phyloP scores from a whole-genome alignment of 257 asterid genomes.

The Solanum corneliomulleri region DNA sequence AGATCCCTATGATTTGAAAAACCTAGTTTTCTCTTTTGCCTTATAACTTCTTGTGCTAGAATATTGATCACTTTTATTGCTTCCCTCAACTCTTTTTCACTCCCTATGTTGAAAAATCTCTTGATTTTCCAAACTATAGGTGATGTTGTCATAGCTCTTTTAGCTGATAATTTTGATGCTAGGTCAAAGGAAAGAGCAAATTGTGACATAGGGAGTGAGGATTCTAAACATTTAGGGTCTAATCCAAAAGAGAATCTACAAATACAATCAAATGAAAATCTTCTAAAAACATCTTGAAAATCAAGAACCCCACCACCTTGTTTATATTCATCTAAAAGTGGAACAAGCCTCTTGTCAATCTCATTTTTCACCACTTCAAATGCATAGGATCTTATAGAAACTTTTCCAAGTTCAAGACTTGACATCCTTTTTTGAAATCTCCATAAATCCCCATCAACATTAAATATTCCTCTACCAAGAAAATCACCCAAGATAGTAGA shows the following conservation, averaged over 20 bases:
- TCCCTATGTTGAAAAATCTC: constrained; percentile 19
- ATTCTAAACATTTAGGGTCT: constrained; percentile 33
- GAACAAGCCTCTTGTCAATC: constrained; percentile 25
- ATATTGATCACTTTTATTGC: constrained; percentile 16
- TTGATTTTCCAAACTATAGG: constrained; percentile 30
- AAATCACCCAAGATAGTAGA: constrained; percentile 34
- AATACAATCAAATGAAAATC: constrained; percentile 32
- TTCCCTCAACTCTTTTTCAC: constrained; percentile 18
- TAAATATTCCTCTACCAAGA: constrained; percentile 37
- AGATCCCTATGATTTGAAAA: constrained; percentile 20
- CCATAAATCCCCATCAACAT: constrained; percentile 41
- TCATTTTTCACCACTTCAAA: constrained; percentile 26
- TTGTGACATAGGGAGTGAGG: constrained; percentile 21
- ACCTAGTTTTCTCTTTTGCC: constrained; percentile 21
- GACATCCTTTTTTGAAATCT: constrained; percentile 30
- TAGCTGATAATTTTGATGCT: constrained; percentile 35
- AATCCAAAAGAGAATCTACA: constrained; percentile 40
- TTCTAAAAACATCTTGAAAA: constrained; percentile 29
- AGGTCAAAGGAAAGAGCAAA: constrained; percentile 26
- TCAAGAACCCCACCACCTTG: constrained; percentile 3
- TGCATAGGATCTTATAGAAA: constrained; percentile 17
- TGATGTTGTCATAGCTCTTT: constrained; percentile 28
- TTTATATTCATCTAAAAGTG: constrained; percentile 7
- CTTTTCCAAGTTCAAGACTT: constrained; percentile 21
- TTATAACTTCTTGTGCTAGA: constrained; percentile 25